Evolutionary conservation across 805 yeast genomes (phyloP).

Genomic region (Saturnispora quitensis): DNA sequence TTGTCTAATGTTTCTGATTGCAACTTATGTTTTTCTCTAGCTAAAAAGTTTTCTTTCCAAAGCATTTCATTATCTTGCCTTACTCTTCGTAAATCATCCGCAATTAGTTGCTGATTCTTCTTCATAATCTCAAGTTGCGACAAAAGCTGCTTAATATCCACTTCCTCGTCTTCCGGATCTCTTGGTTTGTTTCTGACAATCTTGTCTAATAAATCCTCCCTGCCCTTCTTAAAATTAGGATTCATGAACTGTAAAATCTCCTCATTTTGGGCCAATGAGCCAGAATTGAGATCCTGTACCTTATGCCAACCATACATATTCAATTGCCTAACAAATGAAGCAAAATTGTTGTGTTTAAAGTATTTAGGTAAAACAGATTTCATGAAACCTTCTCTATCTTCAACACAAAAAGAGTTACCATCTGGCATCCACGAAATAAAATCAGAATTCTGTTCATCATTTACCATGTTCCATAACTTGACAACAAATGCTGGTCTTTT

Average conservation of each 20-base stretch:
- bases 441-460: slow-evolving; percentile 60
- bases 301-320: slow-evolving; percentile 99
- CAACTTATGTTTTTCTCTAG: slow-evolving; percentile 75
- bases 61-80: slow-evolving; percentile 80
- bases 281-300: slow-evolving; percentile 83
- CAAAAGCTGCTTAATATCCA: slow-evolving; percentile 46
- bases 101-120: slow-evolving; percentile 67
- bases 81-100: slow-evolving; percentile 76
- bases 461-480: slow-evolving; percentile 94
- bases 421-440: slow-evolving; percentile 79
- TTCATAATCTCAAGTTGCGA: slow-evolving; percentile 70
- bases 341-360: slow-evolving; percentile 92
- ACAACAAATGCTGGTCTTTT: slow-evolving; percentile 86
- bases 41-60: slow-evolving; percentile 82
- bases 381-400: slow-evolving; percentile 78
- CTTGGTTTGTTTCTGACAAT: slow-evolving; percentile 66
- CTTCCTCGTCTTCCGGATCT: slow-evolving; percentile 34
- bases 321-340: slow-evolving; percentile 90
- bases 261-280: slow-evolving; percentile 55
- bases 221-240: slow-evolving; percentile 64
- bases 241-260: slow-evolving; percentile 88
- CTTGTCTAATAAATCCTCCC: slow-evolving; percentile 77
- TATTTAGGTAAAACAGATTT: slow-evolving; percentile 78
- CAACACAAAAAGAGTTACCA: slow-evolving; percentile 79
- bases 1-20: slow-evolving; percentile 86